Conservation (phyloP, 495 filamentous ascomycete genomes). For the Xylaria castorea region DNA sequence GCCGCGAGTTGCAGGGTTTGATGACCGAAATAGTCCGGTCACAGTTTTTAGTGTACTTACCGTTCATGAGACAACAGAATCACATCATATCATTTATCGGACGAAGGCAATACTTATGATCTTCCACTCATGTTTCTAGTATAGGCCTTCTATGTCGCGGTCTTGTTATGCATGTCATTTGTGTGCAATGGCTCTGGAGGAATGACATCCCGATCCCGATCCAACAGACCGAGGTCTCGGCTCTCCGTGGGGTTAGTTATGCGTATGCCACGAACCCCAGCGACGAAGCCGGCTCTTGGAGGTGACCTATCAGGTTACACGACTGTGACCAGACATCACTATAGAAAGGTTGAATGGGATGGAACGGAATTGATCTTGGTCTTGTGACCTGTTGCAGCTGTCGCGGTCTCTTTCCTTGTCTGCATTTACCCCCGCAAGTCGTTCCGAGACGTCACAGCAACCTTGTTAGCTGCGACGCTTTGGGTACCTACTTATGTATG, state of each 20-base stretch:
- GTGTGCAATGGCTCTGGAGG: neutral
- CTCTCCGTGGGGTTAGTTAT: neutral
- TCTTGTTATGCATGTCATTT: slow-evolving; percentile 21
- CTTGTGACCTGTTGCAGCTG: slow-evolving; percentile 26
- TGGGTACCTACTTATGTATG: no score
- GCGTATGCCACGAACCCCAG: neutral
- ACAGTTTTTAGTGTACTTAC: slow-evolving; percentile 6
- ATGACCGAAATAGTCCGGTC: slow-evolving; percentile 5
- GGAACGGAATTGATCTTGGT: slow-evolving; percentile 16
- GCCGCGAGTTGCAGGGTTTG: slow-evolving; percentile 7
- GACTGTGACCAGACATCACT: neutral
- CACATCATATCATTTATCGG: slow-evolving; percentile 6
- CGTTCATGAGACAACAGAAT: neutral
- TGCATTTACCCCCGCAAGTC: neutral
- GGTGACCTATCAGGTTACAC: slow-evolving; percentile 27
- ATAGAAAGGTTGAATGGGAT: slow-evolving; percentile 2
- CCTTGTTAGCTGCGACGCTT: neutral
- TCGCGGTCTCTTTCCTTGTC: slow-evolving; percentile 18
- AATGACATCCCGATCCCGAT: neutral
- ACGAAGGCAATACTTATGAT: neutral
- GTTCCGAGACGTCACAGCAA: slow-evolving; percentile 15
- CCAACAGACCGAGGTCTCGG: slow-evolving; percentile 1
- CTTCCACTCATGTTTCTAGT: neutral
- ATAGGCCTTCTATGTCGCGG: neutral
- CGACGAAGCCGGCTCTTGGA: slow-evolving; percentile 3